Evolutionary conservation across 352 stramenopile species (phyloP), one percentile per base, ranked within the genome.

Genomic region (Phytophthora capsici): DNA sequence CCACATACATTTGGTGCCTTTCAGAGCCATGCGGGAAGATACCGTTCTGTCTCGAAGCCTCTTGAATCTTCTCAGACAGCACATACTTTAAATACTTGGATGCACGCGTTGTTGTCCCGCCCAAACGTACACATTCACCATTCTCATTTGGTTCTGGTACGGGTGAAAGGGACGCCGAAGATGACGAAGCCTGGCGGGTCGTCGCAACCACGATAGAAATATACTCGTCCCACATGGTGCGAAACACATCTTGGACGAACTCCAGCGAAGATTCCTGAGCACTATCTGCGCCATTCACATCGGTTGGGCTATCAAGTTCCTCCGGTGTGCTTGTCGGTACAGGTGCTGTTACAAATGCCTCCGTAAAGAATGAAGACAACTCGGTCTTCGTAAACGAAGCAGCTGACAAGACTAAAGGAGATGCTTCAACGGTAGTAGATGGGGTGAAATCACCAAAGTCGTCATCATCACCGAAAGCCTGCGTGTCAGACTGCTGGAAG

Each of bases 31-130:
- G 80, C 0, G 83, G 67, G 40, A 92, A 91, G 30, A 94, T 82
- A 0, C 80, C 82, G 36, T 92, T 85, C 57, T 88, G 80, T 6
- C 76, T 66, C 12, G 83, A 77, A 6, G 84, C 83, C 43, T 94
- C 86, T 61, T 86, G 83, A 10, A 92, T 79, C 58, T 90, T 91
- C 55, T 91, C 83, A 1, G 75, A 85, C 41, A 94, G 26, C 16
- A 89, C 84, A 60, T 90, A 92, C 47, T 90, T 92, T 32, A 91
- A 67, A 67, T 92, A 88, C 55, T 88, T 86, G 0, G 66, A 78
- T n/a, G 66, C 61, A 48, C 53, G 60, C 17, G 49, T 47, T 14
- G 57, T 63, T 22, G 63, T 75, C 34, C 32, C 55, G 26, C 51
- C 32, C 52, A 71, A 56, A 17, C 25, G 48, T 28, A 69, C 47